Percentiles rank a stretch among this genome's conserved stretches.
Evolutionary conservation across 306 rosid genomes (phyloP).

Genomic region (Quercus berberidifolia): DNA sequence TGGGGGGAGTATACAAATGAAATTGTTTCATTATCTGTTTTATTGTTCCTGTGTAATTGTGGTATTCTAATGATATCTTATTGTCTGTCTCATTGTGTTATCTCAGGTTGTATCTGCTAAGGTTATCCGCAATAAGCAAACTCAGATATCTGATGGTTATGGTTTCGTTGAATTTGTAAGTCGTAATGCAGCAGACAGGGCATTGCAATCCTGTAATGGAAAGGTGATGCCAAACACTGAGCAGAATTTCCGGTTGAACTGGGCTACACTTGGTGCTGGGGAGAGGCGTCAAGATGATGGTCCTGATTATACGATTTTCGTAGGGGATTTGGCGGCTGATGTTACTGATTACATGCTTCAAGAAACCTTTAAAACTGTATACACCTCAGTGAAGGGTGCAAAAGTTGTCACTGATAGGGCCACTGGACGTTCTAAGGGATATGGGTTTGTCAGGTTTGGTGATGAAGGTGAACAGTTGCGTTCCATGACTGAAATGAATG

Average conservation of each 20-base stretch:
- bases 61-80: neutral
- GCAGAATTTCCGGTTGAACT: slow-evolving; percentile 59
- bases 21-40: too few species aligned
- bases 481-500: slow-evolving; percentile 68
- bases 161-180: slow-evolving; percentile 56
- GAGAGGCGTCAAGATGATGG: slow-evolving; percentile 71
- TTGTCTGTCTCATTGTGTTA: neutral
- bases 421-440: slow-evolving; percentile 69
- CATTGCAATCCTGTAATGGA: slow-evolving; percentile 46
- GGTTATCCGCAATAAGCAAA: slow-evolving; percentile 57
- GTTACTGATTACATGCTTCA: slow-evolving; percentile 60
- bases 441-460: slow-evolving; percentile 61
- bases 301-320: slow-evolving; percentile 52
- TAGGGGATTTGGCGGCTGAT: slow-evolving; percentile 69
- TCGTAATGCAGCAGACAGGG: slow-evolving; percentile 44
- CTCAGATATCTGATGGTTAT: slow-evolving; percentile 54
- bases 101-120: slow-evolving; percentile 43
- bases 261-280: slow-evolving; percentile 71
- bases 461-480: slow-evolving; percentile 58
- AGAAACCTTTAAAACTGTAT: slow-evolving; percentile 47
- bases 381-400: slow-evolving; percentile 56
- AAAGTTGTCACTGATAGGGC: slow-evolving; percentile 64
- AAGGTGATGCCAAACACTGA: slow-evolving; percentile 48
- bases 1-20: too few species aligned
- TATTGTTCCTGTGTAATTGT: neutral